phyloP scores from a whole-genome alignment of 805 yeast genomes.

The Spathaspora passalidarum region DNA sequence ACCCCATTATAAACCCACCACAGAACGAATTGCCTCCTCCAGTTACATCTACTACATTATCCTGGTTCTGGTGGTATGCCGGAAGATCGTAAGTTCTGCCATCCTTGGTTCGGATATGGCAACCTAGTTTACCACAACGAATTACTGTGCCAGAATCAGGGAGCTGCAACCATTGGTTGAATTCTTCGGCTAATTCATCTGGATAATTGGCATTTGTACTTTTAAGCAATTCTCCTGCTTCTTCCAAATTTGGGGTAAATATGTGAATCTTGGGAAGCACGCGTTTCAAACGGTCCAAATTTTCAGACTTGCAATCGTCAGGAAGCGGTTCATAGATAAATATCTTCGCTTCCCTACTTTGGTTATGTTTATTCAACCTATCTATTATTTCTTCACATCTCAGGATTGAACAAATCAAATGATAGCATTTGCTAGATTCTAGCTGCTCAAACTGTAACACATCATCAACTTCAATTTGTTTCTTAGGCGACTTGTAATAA shows the following conservation, averaged over 20 bases:
- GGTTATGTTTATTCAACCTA: conserved; percentile 22
- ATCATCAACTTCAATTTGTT: conserved; percentile 57
- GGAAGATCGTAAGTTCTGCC: conserved; percentile 50
- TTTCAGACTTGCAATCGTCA: conserved; percentile 57
- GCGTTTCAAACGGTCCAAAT: conserved; percentile 26
- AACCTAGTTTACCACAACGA: conserved; percentile 76
- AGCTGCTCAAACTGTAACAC: conserved; percentile 37
- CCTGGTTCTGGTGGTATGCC: conserved; percentile 60
- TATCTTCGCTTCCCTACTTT: conserved; percentile 24
- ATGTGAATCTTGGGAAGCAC: conserved; percentile 50
- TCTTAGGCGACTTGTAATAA: conserved; percentile 59
- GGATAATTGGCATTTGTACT: conserved; percentile 44
- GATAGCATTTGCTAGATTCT: conserved; percentile 46
- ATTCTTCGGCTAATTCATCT: conserved; percentile 41
- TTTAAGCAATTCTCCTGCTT: conserved; percentile 66
- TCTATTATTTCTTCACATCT: conserved; percentile 51
- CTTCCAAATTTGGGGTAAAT: conserved; percentile 82
- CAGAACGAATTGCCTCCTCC: conserved; percentile 47
- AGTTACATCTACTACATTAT: conserved; percentile 38
- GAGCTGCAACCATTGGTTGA: conserved; percentile 38
- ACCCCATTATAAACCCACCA: conserved; percentile 52
- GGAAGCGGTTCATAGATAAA: conserved; percentile 89
- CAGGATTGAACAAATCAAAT: conserved; percentile 70
- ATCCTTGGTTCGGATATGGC: conserved; percentile 40
- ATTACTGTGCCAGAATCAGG: conserved; percentile 52